Evolutionary conservation across 495 filamentous ascomycete genomes (phyloP), one percentile per base, ranked within the genome.

Genomic region (Rhypophila decipiens): DNA sequence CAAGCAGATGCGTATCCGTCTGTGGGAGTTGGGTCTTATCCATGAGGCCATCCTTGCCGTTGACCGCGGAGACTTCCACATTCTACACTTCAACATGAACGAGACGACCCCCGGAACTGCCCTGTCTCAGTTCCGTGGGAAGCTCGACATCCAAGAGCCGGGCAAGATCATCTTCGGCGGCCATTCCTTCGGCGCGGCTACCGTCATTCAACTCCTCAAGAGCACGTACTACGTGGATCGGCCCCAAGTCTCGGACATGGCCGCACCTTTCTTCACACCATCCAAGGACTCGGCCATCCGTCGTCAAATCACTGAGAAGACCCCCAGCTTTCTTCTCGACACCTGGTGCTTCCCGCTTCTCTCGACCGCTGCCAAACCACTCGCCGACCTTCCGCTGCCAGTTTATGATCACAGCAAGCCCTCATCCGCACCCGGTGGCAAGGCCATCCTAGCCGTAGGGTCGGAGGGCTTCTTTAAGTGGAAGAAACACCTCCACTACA

Each of bases 101-200:
- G 60, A 58, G n/a, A 69, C 60, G 42, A 75, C 70, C 1, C 58
- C 55, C 12, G 43, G 5, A 23, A 49, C 51, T 31, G 65, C 73
- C 5, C 67, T 88, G 11, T 49, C 55, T 13, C 68, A 68, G 47
- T 82, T 90, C 52, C 51, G 63, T 39, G 59, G 63, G 27, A 60
- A 61, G 23, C 69, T 91, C 22, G 76, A 86, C 51, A 71, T 91
- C 5, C 74, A 77, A 42, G 65, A 69, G n/a, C 85, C 87, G 0
- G 87, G 87, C 5, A 70, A 67, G n/a, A 73, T 90, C 1, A 76
- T 78, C 37, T 88, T 82, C 62, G 74, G 73, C 1, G 87, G 87
- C 7, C 87, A 91, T 63, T 85, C 80, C 13, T 90, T 91, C 54
- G 87, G 87, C 38, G 82, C 82, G 18, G 71, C 84, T 0, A 87